These are phyloP conservation scores for Mycena rebaudengoi DNA, from an alignment of 768 basidiomycete species.

Conservation along the genomic window DNA sequence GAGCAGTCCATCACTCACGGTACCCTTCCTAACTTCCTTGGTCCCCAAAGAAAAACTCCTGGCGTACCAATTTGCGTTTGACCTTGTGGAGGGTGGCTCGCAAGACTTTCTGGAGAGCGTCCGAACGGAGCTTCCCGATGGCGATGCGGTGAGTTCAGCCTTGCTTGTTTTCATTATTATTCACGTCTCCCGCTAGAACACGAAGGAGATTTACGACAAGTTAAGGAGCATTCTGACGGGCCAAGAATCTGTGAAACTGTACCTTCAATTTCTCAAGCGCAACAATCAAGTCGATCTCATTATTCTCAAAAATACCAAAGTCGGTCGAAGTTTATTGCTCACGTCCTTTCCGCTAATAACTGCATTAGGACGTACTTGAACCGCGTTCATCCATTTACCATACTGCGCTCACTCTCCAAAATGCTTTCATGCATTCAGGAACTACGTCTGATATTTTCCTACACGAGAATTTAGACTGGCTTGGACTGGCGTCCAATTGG, in stretches of 20 bases:
- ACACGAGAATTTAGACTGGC: slow-evolving; percentile 96
- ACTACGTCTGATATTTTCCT: slow-evolving; percentile 95
- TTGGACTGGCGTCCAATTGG: slow-evolving; percentile 96
- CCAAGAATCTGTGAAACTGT: slow-evolving; percentile 90
- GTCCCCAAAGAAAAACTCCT: slow-evolving; percentile 76
- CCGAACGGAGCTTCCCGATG: slow-evolving; percentile 72
- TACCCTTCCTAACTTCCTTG: slow-evolving; percentile 76
- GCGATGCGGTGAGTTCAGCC: slow-evolving; percentile 63
- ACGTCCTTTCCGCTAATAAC: not conserved
- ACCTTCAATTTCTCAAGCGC: slow-evolving; percentile 94
- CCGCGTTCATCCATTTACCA: slow-evolving; percentile 97
- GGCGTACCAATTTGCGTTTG: slow-evolving; percentile 96
- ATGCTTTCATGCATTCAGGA: slow-evolving; percentile 98
- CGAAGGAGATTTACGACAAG: slow-evolving; percentile 73
- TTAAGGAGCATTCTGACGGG: slow-evolving; percentile 87
- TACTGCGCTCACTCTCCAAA: slow-evolving; percentile 94
- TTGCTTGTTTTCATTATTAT: no score
- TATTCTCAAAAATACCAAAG: slow-evolving; percentile 94
- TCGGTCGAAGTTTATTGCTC: slow-evolving; percentile 34
- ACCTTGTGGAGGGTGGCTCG: slow-evolving; percentile 91
- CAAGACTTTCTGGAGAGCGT: slow-evolving; percentile 91
- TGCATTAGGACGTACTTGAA: slow-evolving; percentile 82
- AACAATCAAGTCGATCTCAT: slow-evolving; percentile 94
- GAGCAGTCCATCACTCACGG: slow-evolving; percentile 80
- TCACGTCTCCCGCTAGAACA: no score